Evolutionary conservation across 768 basidiomycete genomes (phyloP).

Genomic region (Boletus vermiculosoides): DNA sequence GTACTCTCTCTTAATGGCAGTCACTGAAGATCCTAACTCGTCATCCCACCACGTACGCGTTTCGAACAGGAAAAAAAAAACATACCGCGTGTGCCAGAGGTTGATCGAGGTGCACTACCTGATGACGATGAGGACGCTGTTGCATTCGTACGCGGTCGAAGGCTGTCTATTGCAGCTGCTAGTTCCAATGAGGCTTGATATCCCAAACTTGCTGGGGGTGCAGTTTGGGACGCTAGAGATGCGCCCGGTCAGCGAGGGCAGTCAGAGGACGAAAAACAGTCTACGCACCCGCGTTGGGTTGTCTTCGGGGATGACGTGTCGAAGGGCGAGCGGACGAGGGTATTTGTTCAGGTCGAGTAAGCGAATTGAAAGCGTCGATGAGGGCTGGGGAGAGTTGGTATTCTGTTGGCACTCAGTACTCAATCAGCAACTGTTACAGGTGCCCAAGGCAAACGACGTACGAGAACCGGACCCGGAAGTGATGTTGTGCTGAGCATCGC

Average conservation of each 20-base stretch:
- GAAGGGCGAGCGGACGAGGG: neutral
- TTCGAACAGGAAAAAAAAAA: neutral
- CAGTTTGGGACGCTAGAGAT: neutral
- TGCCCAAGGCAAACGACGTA: neutral
- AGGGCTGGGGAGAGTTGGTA: constrained; percentile 17
- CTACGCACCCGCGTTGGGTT: neutral
- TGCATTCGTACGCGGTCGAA: neutral
- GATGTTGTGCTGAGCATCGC: neutral
- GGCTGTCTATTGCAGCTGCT: neutral
- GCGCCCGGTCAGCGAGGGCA: neutral
- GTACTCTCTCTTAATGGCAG: constrained; percentile 12
- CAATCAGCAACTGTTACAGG: neutral
- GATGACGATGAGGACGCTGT: neutral
- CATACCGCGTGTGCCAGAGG: neutral
- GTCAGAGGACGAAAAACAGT: neutral
- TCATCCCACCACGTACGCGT: too few species aligned
- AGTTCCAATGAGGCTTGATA: constrained; percentile 12
- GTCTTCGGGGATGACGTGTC: neutral
- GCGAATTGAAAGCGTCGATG: constrained; percentile 11
- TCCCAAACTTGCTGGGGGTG: neutral
- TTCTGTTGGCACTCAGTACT: neutral
- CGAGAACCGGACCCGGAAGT: neutral
- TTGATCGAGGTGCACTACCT: neutral
- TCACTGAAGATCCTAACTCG: neutral
- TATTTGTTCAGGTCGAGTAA: neutral